Percentiles rank a stretch among this genome's conserved stretches.
Conservation (phyloP, 805 yeast species). For the Candida succiphila region DNA sequence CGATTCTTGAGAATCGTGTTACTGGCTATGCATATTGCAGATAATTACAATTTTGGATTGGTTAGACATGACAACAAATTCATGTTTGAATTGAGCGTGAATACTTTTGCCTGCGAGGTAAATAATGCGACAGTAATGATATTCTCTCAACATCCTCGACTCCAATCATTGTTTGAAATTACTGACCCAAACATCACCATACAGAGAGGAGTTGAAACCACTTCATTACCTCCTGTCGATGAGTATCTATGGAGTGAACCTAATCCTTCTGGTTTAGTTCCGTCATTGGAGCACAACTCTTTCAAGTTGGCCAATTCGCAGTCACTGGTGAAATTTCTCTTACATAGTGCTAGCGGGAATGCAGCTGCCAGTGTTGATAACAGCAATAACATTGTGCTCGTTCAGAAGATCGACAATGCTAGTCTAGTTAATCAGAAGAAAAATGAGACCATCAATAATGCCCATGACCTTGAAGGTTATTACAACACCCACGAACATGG, state of each 20-base stretch:
- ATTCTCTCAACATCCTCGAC: slow-evolving; percentile 16
- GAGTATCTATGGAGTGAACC: slow-evolving; percentile 9
- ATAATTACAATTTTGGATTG: slow-evolving; percentile 44
- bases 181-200: slow-evolving; percentile 6
- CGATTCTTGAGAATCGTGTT: slow-evolving; percentile 42
- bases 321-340: no score
- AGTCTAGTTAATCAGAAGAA: not conserved
- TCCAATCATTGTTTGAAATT: slow-evolving; percentile 12
- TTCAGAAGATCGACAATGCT: not conserved
- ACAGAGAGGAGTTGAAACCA: not conserved
- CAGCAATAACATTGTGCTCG: slow-evolving; percentile 9
- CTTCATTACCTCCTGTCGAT: not conserved
- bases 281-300: no score
- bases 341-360: slow-evolving; percentile 20
- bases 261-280: slow-evolving; percentile 12
- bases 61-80: slow-evolving; percentile 36
- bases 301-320: no score
- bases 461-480: not conserved
- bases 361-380: slow-evolving; percentile 23
- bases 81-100: slow-evolving; percentile 20
- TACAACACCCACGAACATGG: no score
- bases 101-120: slow-evolving; percentile 4
- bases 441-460: not conserved
- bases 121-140: slow-evolving; percentile 12
- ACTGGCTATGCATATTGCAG: slow-evolving; percentile 41